Conservation (phyloP, 441 rosid genomes). For the Populus hybrid region DNA sequence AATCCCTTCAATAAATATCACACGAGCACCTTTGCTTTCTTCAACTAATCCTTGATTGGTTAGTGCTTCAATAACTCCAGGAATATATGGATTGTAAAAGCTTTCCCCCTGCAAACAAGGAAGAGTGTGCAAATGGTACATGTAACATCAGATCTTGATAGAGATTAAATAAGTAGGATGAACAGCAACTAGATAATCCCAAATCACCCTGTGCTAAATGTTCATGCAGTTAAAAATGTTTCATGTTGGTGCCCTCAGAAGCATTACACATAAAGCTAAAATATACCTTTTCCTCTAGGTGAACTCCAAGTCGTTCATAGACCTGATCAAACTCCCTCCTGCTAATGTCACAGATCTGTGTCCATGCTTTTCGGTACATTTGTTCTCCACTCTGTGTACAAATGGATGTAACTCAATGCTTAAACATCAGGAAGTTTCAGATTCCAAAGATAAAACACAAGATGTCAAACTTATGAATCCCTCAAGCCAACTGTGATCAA, state of each 20-base stretch:
- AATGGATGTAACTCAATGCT: background rate
- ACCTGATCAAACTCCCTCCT: constrained; percentile 73
- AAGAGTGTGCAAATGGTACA: background rate
- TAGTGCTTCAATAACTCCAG: constrained; percentile 49
- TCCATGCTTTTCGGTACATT: constrained; percentile 73
- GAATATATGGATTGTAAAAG: constrained; percentile 81
- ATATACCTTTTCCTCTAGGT: constrained; percentile 77
- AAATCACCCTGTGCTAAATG: background rate
- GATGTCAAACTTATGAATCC: background rate
- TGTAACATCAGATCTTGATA: background rate
- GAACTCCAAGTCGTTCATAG: constrained; percentile 66
- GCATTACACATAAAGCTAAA: background rate
- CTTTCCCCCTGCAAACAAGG: constrained; percentile 78
- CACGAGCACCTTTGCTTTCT: constrained; percentile 92
- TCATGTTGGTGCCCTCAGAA: background rate
- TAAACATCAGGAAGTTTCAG: background rate
- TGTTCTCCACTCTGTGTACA: constrained; percentile 68
- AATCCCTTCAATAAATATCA: constrained; percentile 64
- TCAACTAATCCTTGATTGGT: constrained; percentile 60
- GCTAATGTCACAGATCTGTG: constrained; percentile 82
- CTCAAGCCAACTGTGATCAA: background rate
- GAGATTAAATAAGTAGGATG: background rate
- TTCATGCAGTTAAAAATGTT: background rate
- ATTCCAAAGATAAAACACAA: background rate
- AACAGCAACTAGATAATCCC: background rate